Evolutionary conservation across 495 filamentous ascomycete species (phyloP).

Genomic region (Apodospora peruviana): DNA sequence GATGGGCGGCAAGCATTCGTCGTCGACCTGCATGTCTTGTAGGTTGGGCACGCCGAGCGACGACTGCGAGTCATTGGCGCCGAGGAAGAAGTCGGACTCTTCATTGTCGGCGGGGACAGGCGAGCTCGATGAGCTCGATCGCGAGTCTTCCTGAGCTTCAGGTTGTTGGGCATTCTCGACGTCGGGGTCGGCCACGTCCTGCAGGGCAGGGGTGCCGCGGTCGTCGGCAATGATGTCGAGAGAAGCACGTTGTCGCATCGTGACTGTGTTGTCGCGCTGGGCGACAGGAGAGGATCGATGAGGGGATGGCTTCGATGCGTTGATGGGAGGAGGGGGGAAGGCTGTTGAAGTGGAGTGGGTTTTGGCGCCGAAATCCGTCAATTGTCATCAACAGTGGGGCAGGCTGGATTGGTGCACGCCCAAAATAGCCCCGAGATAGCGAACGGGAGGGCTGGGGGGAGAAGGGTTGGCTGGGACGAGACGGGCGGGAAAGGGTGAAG

Average conservation of each 20-base stretch:
- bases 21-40: conserved; percentile 62
- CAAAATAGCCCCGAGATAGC: conserved; percentile 29
- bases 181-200: not conserved
- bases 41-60: conserved; percentile 76
- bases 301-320: not conserved
- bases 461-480: conserved; percentile 1
- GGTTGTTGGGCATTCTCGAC: conserved; percentile 4
- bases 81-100: conserved; percentile 87
- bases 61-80: conserved; percentile 83
- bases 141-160: conserved; percentile 21
- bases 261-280: conserved; percentile 3
- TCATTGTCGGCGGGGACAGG: conserved; percentile 73
- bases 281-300: not conserved
- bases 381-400: conserved; percentile 15
- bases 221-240: conserved; percentile 41
- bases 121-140: conserved; percentile 71
- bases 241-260: conserved; percentile 30
- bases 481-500: not conserved
- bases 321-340: conserved; percentile 7
- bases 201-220: conserved; percentile 4
- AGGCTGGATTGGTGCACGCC: conserved; percentile 12
- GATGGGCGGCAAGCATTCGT: conserved; percentile 66
- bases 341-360: conserved; percentile 17
- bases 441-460: too few relatives aligned
- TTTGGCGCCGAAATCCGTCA: conserved; percentile 17